Percentiles rank a stretch among this genome's conserved stretches.
phyloP scores from a whole-genome alignment of 1,284 basidiomycete species.

The Puccinia hordei region DNA sequence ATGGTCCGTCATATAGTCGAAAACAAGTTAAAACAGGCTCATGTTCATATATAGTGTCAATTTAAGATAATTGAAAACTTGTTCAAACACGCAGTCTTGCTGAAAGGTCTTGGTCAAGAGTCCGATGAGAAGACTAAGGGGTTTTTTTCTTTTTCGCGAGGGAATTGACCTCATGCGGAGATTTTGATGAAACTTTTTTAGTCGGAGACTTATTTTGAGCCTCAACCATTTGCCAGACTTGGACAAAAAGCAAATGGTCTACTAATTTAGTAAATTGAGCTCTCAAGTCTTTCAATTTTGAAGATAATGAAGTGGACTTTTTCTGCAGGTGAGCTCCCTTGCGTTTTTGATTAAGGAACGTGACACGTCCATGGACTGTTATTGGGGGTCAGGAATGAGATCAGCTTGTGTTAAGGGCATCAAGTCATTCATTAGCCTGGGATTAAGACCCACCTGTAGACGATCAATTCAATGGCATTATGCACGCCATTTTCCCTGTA shows the following conservation, averaged over 20 bases:
- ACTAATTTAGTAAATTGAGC: not conserved
- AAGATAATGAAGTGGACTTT: not conserved
- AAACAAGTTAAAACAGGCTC: too few relatives aligned
- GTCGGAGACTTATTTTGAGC: not conserved
- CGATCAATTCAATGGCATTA: conserved; percentile 9
- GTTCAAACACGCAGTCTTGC: too few relatives aligned
- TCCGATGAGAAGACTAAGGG: too few relatives aligned
- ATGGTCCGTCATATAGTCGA: too few relatives aligned
- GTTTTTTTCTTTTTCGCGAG: too few relatives aligned
- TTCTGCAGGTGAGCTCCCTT: not conserved
- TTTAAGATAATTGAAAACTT: too few relatives aligned
- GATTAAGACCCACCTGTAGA: not conserved
- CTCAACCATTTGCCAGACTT: not conserved
- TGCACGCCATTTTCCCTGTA: conserved; percentile 32
- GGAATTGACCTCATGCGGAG: too few relatives aligned
- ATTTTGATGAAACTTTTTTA: not conserved
- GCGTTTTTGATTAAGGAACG: not conserved
- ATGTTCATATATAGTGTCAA: too few relatives aligned
- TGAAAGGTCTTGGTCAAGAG: too few relatives aligned
- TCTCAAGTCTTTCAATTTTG: not conserved
- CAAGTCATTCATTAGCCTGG: too few relatives aligned
- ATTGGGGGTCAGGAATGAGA: not conserved
- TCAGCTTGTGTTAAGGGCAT: not conserved
- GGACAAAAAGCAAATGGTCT: not conserved
- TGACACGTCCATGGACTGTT: not conserved